Percentiles rank a stretch among this genome's conserved stretches.
Evolutionary conservation across 2,329 filamentous ascomycete genomes (phyloP).

Genomic region (Diaporthe caulivora): DNA sequence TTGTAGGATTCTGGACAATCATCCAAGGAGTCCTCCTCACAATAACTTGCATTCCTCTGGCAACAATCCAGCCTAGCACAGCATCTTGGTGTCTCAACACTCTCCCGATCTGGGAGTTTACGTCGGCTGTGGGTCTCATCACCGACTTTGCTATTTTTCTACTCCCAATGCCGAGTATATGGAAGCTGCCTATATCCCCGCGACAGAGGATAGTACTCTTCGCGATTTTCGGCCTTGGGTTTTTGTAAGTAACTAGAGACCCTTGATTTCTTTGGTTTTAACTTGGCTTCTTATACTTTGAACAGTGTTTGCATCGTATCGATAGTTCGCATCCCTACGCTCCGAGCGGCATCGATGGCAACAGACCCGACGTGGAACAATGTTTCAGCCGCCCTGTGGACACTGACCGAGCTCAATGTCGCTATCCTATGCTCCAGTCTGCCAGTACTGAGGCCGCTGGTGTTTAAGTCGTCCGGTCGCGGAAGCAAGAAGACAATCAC

Average conservation of each 20-base stretch:
- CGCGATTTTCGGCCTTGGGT: constrained; percentile 48
- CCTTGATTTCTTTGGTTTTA: background rate
- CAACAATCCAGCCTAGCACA: constrained; percentile 44
- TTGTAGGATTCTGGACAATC: constrained; percentile 46
- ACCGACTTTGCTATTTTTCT: constrained; percentile 47
- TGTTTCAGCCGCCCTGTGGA: constrained; percentile 49
- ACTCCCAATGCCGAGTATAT: constrained; percentile 46
- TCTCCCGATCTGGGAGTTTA: constrained; percentile 49
- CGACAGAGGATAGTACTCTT: constrained; percentile 47
- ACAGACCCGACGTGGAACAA: constrained; percentile 49
- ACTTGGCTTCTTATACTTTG: background rate
- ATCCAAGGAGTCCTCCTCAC: constrained; percentile 45
- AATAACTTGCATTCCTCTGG: constrained; percentile 46
- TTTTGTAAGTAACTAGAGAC: constrained; percentile 45
- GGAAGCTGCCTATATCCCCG: constrained; percentile 43
- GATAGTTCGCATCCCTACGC: constrained; percentile 49
- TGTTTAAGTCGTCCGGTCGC: constrained; percentile 19
- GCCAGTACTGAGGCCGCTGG: constrained; percentile 47
- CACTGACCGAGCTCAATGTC: constrained; percentile 48
- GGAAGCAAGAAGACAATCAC: constrained; percentile 17
- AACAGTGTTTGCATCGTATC: constrained; percentile 50
- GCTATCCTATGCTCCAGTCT: constrained; percentile 48
- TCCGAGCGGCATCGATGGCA: constrained; percentile 45
- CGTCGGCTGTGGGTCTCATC: constrained; percentile 45
- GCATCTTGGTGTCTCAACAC: constrained; percentile 46